Evolutionary conservation across 306 rosid species (phyloP), one percentile per base, ranked within the genome.

Genomic region (Medicago ruthenica): DNA sequence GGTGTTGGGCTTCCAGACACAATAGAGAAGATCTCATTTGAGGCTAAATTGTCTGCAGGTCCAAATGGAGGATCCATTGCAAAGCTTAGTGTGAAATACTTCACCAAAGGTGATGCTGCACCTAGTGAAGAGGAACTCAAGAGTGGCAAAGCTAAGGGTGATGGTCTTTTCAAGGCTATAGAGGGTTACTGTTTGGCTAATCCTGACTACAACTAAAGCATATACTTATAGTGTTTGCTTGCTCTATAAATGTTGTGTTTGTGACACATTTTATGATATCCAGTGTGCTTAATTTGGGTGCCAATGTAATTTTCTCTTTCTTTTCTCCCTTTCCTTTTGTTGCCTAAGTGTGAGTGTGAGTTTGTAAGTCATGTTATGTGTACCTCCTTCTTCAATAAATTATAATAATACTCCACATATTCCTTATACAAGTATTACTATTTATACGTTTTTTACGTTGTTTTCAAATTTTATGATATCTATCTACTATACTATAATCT

Each of bases 131-230:
- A 80, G n/a, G 82, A 79, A 31, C 61, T 76, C 65, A 75, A 65
- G 50, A 15, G 0, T n/a, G 84, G 73, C 2, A 79, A 83, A 17
- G 84, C 63, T 42, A 83, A 66, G 76, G 84, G 84, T 0, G 87
- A 83, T 15, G 67, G 69, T 31, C 79, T 83, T 45, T 83, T 83
- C 74, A 83, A 76, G 79, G 87, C 79, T 9, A 34, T 83, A 20
- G 87, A 83, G 70, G 81, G 76, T 16, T 83, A 79, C 18, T 39
- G 73, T 68, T 59, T 79, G 76, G 87, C 87, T 27, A 55, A 80
- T 73, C 82, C 84, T 27, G 44, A 40, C 18, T 83, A 75, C 83
- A 75, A 75, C 17, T 75, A 58, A 74, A 36, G 0, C 20, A 37
- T 15, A n/a, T n/a, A n/a, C n/a, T n/a, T n/a, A n/a, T 63, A 41